phyloP scores from a whole-genome alignment of 345 rosid species.

The Eutrema japonicum region DNA sequence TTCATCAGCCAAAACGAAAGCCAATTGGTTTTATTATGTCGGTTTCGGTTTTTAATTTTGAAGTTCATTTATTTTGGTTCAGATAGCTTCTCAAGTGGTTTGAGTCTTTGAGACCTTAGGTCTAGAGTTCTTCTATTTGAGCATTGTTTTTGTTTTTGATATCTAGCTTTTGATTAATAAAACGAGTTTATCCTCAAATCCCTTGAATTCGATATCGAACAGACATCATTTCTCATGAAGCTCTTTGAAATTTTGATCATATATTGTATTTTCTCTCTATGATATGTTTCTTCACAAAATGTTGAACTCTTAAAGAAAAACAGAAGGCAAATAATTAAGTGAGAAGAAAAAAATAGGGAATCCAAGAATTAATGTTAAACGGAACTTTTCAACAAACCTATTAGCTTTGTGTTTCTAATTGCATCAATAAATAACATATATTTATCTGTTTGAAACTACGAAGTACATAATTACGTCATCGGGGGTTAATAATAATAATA shows the following conservation, averaged over 20 bases:
- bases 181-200: conserved; percentile 4
- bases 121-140: not conserved
- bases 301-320: not conserved
- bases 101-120: not conserved
- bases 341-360: conserved; percentile 6
- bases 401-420: conserved; percentile 10
- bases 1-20: not conserved
- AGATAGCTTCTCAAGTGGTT: not conserved
- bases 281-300: not conserved
- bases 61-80: not conserved
- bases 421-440: not conserved
- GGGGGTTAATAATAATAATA: not conserved
- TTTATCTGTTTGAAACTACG: not conserved
- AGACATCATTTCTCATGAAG: not conserved
- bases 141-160: not conserved
- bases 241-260: not conserved
- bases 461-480: not conserved
- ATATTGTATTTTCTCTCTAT: not conserved
- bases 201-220: not conserved
- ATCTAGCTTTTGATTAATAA: conserved; percentile 2
- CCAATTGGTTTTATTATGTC: not conserved
- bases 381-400: conserved; percentile 10
- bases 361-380: conserved; percentile 14
- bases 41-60: not conserved
- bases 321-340: conserved; percentile 14